Evolutionary conservation across 192 early-diverging fungal species (phyloP), one percentile per base, ranked within the genome.

Genomic region (Mortierella hygrophila): DNA sequence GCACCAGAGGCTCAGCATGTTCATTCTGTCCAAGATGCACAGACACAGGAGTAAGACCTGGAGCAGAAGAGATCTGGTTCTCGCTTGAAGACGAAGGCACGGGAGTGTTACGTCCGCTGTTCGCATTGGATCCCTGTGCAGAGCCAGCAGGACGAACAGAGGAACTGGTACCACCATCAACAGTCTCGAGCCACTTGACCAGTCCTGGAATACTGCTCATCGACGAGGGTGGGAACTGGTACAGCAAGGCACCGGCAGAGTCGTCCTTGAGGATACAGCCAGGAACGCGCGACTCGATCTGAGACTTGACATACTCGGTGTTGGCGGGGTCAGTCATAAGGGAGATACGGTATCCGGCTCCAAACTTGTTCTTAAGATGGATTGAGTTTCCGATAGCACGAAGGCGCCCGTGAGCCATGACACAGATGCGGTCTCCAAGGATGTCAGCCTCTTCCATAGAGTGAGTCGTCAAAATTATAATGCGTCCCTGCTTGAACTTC

Each of bases 371-470:
- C 86, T 95, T 95, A 35, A 95, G 82, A 74, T 90, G 91, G 16
- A 94, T 85, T 46, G 91, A 90, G 55, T 91, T 93, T 40, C 94
- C 94, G 2, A 94, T 68, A 32, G 94, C 94, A 4, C 90, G 86
- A 40, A 96, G 68, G 10, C 88, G 81, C 1, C 94, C 94, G 74
- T 94, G 91, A 37, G 93, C 88, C 89, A 95, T 92, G 72, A 96
- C 92, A 49, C 91, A 93, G 69, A 92, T 94, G 11, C 92, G 90
- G 72, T 95, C 93, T 16, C 91, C 91, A 5, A 90, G 68, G 38
- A 91, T 87, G 49, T 91, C 94, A 23, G 94, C 94, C 78, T 95
- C 94, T 70, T 95, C 93, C 95, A 95, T 94, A 11, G 88, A 91
- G 77, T 96, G 95, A 4, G 95, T 96, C 1, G 94, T 95, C 86